phyloP scores from a whole-genome alignment of 2,329 filamentous ascomycete species.

The Trichoderma sp. region DNA sequence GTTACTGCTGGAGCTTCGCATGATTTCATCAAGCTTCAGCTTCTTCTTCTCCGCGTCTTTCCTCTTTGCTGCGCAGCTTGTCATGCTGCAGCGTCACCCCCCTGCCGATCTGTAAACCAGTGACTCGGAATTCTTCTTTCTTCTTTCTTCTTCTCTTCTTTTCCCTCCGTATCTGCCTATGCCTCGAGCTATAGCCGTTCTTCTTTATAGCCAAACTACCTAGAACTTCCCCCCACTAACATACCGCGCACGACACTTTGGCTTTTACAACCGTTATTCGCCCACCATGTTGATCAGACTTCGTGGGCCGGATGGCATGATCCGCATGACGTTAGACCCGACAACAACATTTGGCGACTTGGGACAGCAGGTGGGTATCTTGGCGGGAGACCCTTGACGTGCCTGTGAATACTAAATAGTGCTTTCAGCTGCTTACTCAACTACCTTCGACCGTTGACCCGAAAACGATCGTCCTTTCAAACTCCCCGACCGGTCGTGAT shows the following conservation, averaged over 20 bases:
- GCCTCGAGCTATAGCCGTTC: neutral
- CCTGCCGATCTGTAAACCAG: neutral
- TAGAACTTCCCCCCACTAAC: neutral
- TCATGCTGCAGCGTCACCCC: neutral
- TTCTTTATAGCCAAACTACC: neutral
- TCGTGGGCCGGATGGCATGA: slow-evolving; percentile 89
- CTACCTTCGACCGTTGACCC: slow-evolving; percentile 65
- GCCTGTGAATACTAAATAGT: slow-evolving; percentile 1
- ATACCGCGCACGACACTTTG: neutral
- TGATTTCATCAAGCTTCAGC: slow-evolving; percentile 26
- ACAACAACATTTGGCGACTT: slow-evolving; percentile 71
- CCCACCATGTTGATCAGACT: slow-evolving; percentile 78
- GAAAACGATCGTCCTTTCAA: slow-evolving; percentile 62
- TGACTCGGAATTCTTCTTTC: neutral
- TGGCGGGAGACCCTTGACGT: neutral
- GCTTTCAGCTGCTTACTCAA: slow-evolving; percentile 54
- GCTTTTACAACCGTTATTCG: slow-evolving; percentile 5
- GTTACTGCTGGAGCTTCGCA: slow-evolving; percentile 19
- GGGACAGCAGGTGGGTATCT: slow-evolving; percentile 49
- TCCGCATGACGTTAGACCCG: slow-evolving; percentile 77
- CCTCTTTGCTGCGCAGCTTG: neutral
- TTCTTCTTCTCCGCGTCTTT: neutral
- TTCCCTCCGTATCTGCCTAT: neutral
- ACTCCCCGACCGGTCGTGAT: slow-evolving; percentile 60
- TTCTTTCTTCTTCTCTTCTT: neutral